A percentile compares a stretch with the other conserved stretches of the same genome.
Conservation (phyloP, 257 asterid genomes). For the Fraxinus americana region DNA sequence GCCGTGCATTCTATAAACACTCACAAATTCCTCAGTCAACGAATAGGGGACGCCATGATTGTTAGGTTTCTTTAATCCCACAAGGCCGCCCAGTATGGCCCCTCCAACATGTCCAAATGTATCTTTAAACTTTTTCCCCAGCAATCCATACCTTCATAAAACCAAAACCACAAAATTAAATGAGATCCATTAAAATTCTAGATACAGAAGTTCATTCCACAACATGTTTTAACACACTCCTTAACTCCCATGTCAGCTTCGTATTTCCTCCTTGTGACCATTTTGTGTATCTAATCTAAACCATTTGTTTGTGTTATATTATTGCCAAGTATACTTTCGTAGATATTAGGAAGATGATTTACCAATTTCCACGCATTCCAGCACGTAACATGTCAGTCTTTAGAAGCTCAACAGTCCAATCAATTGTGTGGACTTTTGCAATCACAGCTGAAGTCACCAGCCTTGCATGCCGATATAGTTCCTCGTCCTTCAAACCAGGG, state of each 20-base stretch:
- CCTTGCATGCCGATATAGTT: constrained; percentile 55
- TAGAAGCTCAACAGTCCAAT: constrained; percentile 75
- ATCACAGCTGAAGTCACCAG: constrained; percentile 65
- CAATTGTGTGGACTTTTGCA: constrained; percentile 75
- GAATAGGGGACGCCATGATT: constrained; percentile 67
- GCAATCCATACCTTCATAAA: constrained; percentile 52
- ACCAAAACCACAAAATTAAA: neutral
- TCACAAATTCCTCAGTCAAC: constrained; percentile 55
- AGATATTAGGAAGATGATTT: neutral
- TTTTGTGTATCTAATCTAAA: too few species aligned
- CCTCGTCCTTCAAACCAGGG: constrained; percentile 44
- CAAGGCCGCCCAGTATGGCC: constrained; percentile 46
- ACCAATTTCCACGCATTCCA: constrained; percentile 60
- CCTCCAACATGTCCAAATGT: constrained; percentile 54
- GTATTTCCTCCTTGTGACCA: too few species aligned
- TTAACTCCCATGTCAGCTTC: too few species aligned
- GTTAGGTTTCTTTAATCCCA: constrained; percentile 47
- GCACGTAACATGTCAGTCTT: constrained; percentile 53
- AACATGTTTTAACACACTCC: too few species aligned
- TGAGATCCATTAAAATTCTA: neutral
- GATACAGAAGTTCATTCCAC: too few species aligned
- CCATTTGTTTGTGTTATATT: too few species aligned
- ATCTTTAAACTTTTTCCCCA: constrained; percentile 66
- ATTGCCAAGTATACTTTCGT: neutral
- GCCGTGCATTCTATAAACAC: constrained; percentile 65